These are phyloP conservation scores for Chrysoporthe puriensis DNA, from an alignment of 2,329 filamentous ascomycete species.

Conservation along the genomic window DNA sequence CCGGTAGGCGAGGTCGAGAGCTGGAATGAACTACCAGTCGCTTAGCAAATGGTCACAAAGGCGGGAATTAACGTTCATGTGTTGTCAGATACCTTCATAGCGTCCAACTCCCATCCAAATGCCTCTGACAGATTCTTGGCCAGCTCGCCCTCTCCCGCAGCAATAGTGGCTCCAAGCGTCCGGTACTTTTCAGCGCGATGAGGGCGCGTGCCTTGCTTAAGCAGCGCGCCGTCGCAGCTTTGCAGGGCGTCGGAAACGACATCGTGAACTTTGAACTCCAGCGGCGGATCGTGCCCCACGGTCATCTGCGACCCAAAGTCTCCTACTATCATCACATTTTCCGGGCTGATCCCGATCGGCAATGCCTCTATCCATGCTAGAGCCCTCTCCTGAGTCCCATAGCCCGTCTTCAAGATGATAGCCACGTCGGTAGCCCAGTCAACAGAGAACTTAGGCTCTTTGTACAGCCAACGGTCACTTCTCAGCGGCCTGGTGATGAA, in stretches of 20 bases:
- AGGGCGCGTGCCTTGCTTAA: conserved; percentile 23
- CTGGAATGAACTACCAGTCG: conserved; percentile 53
- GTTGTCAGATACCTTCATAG: conserved; percentile 48
- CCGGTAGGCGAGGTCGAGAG: conserved; percentile 56
- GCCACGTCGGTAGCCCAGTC: conserved; percentile 51
- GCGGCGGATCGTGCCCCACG: conserved; percentile 33
- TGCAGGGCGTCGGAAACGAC: conserved; percentile 40
- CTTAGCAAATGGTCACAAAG: not conserved
- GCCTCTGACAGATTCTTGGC: conserved; percentile 43
- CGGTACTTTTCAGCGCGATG: conserved; percentile 46
- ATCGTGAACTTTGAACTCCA: conserved; percentile 42
- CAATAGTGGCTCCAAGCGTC: conserved; percentile 44
- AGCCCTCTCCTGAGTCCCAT: conserved; percentile 55
- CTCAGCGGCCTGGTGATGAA: conserved; percentile 35
- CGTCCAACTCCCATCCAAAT: conserved; percentile 54
- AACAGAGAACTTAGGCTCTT: conserved; percentile 44
- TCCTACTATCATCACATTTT: conserved; percentile 52
- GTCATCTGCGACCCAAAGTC: conserved; percentile 49
- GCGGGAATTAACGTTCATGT: not conserved
- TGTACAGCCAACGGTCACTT: conserved; percentile 48
- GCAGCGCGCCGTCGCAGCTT: conserved; percentile 34
- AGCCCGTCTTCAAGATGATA: conserved; percentile 60
- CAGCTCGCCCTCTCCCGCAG: conserved; percentile 41
- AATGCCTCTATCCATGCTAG: conserved; percentile 51
- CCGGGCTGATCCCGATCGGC: conserved; percentile 37